Evolutionary conservation across 2,329 filamentous ascomycete species (phyloP), one percentile per base, ranked within the genome.

Genomic region (Zymoseptoria brevis): DNA sequence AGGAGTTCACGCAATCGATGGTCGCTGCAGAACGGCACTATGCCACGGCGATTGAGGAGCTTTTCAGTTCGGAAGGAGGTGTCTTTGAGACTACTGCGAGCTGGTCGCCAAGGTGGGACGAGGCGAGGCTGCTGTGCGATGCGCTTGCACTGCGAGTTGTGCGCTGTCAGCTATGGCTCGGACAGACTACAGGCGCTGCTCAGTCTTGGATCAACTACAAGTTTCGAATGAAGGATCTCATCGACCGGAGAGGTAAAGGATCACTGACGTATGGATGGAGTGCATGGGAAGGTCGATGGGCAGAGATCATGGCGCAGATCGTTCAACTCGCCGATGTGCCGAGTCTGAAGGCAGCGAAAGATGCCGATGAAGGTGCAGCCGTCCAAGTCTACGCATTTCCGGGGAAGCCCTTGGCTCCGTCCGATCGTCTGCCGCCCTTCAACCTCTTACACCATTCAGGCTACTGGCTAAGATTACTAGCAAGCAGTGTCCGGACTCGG

Each of bases 1-100:
- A 92, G 26, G 93, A 97, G 70, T 96, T 96, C 66, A 84, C 94
- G 8, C 89, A 95, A 70, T 94, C 97, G 72, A 89, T 93, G 81
- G 93, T 96, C 70, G 86, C 85, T 21, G 91, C 94, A 0, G 80
- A 90, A 68, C 84, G 91, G 50, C 91, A 90, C 56, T 96, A 92
- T 67, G 90, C 94, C 69, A 87, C 87, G 72, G 90, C 91, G 3
- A 92, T 97, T 66, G 90, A 96, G 56, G 85, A 84, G 21, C 75
- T 99, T 9, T 83, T 97, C 63, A 87, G 88, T 19, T 80, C 87
- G 26, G 93, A 96, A 61, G 69, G 68, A 21, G 77, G 77, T 68
- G 83, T 96, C 6, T 85, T 96, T 67, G 92, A 96, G 69, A 87
- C 87, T 13, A 93, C 96, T 59, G 88, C 91, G 3, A 92, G 86